Conservation (phyloP, 2,329 filamentous ascomycete genomes). For the Fusarium sp. region DNA sequence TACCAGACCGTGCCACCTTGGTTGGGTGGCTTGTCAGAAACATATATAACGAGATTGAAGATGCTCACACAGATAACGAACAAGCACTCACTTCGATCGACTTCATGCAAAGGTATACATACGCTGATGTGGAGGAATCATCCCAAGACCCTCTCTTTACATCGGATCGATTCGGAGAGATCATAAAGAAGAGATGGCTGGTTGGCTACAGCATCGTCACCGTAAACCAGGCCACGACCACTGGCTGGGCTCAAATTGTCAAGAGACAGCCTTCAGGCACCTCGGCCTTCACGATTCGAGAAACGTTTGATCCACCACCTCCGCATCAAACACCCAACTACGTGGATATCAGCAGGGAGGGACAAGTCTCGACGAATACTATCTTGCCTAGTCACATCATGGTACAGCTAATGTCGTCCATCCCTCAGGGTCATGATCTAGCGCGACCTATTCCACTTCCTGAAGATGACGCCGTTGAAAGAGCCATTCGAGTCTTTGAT, state of each 20-base stretch:
- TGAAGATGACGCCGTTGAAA: conserved; percentile 73
- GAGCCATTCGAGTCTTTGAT: conserved; percentile 86
- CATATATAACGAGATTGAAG: conserved; percentile 81
- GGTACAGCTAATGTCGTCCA: conserved; percentile 74
- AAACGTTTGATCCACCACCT: conserved; percentile 69
- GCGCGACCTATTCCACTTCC: conserved; percentile 82
- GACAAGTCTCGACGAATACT: conserved; percentile 66
- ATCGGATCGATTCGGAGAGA: conserved; percentile 71
- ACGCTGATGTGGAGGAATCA: conserved; percentile 85
- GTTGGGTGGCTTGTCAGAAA: conserved; percentile 92
- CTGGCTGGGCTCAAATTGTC: conserved; percentile 77
- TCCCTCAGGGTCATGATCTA: conserved; percentile 67
- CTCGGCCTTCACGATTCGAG: conserved; percentile 68
- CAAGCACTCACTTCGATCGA: conserved; percentile 94
- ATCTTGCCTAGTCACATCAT: conserved; percentile 80
- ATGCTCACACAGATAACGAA: conserved; percentile 82
- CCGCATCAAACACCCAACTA: conserved; percentile 65
- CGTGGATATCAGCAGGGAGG: conserved; percentile 62
- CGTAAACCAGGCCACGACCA: conserved; percentile 75
- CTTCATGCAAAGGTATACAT: conserved; percentile 91
- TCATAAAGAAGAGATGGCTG: conserved; percentile 76
- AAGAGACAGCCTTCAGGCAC: conserved; percentile 78
- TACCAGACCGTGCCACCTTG: conserved; percentile 84
- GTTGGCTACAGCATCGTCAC: conserved; percentile 80
- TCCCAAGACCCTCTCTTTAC: conserved; percentile 74